A percentile compares a stretch with the other conserved stretches of the same genome.
These are phyloP conservation scores for Panellus pusillus DNA, from an alignment of 768 basidiomycete genomes.

Conservation along the genomic window DNA sequence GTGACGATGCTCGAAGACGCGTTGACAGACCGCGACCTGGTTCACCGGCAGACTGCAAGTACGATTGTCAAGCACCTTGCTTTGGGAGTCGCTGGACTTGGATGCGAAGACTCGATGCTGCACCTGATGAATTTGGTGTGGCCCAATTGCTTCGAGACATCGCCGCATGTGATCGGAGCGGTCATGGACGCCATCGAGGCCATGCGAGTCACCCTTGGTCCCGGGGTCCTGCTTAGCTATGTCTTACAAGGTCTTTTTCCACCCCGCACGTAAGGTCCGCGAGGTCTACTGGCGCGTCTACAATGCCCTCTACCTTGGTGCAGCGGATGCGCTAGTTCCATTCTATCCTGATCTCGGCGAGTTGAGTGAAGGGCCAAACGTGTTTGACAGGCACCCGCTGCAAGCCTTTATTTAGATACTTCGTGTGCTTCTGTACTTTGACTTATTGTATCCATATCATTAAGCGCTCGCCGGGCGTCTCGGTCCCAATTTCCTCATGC, in stretches of 20 bases:
- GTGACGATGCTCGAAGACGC: slow-evolving; percentile 99
- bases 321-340: slow-evolving; percentile 88
- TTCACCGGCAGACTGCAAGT: slow-evolving; percentile 96
- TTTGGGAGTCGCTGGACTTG: slow-evolving; percentile 93
- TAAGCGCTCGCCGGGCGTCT: background rate
- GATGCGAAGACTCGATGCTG: slow-evolving; percentile 97
- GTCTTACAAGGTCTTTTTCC: slow-evolving; percentile 94
- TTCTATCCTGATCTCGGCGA: slow-evolving; percentile 93
- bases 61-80: slow-evolving; percentile 99
- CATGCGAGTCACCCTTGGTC: slow-evolving; percentile 94
- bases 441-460: slow-evolving; percentile 5
- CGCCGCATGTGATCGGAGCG: slow-evolving; percentile 96
- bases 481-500: no score
- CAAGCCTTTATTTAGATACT: slow-evolving; percentile 72
- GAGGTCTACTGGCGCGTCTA: slow-evolving; percentile 99
- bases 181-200: slow-evolving; percentile 98
- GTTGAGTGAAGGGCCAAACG: slow-evolving; percentile 87
- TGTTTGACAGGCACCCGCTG: slow-evolving; percentile 81
- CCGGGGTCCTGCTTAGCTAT: slow-evolving; percentile 89
- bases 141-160: slow-evolving; percentile 99
- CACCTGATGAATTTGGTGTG: slow-evolving; percentile 98
- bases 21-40: slow-evolving; percentile 95
- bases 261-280: slow-evolving; percentile 94
- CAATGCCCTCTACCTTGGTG: slow-evolving; percentile 91
- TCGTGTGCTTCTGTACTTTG: background rate